Conservation (phyloP, 495 filamentous ascomycete genomes). For the Neurospora sublineolata region DNA sequence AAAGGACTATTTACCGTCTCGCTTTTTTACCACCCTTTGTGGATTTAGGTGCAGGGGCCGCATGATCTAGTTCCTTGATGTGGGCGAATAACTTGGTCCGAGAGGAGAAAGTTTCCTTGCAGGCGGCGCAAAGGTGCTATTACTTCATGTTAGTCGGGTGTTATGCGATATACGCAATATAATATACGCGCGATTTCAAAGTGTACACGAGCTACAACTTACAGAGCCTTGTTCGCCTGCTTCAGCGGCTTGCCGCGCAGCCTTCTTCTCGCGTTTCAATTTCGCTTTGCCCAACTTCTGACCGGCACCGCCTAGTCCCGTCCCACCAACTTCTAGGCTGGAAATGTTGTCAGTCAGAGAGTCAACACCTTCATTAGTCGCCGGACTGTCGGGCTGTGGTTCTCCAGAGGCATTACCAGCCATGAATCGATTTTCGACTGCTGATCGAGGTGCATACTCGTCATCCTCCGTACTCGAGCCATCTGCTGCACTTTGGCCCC, state of each 20-base stretch:
- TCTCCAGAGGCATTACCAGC: background rate
- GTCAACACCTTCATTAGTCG: conserved; percentile 1
- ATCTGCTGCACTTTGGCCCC: background rate
- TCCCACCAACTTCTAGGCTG: conserved; percentile 7
- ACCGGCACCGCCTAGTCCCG: conserved; percentile 7
- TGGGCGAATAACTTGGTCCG: conserved; percentile 69
- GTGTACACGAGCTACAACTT: conserved; percentile 7
- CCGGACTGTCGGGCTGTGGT: background rate
- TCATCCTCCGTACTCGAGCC: conserved; percentile 22
- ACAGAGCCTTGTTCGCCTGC: conserved; percentile 26
- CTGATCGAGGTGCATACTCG: conserved; percentile 33
- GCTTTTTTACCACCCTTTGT: conserved; percentile 12
- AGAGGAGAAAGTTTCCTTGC: conserved; percentile 52
- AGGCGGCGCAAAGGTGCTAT: conserved; percentile 48
- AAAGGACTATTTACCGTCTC: conserved; percentile 6
- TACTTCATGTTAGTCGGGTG: background rate
- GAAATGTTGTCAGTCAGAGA: conserved; percentile 6
- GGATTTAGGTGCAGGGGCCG: conserved; percentile 12
- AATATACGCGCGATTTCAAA: background rate
- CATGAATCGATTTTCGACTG: conserved; percentile 27
- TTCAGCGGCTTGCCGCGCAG: conserved; percentile 45
- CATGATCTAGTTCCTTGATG: conserved; percentile 43
- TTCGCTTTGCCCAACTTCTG: conserved; percentile 77
- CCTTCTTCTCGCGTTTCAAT: conserved; percentile 72
- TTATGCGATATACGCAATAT: background rate